Evolutionary conservation across 2,329 filamentous ascomycete genomes (phyloP).

Genomic region (Paradendryphiella salina): DNA sequence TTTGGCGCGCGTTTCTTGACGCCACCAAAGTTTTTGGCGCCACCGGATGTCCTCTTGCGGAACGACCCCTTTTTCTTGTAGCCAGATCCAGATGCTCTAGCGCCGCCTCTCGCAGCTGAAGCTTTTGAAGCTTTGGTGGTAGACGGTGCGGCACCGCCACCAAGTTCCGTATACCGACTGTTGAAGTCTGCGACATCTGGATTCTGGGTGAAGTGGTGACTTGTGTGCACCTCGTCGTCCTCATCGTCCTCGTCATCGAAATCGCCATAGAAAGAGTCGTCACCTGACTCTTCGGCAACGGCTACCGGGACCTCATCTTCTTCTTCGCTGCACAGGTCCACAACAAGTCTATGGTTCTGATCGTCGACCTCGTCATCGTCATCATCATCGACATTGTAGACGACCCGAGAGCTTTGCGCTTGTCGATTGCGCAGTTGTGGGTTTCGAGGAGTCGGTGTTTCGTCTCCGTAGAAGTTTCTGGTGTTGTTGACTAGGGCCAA

Average conservation of each 20-base stretch:
- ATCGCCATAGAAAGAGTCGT: constrained; percentile 28
- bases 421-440: constrained; percentile 18
- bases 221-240: constrained; percentile 23
- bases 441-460: constrained; percentile 21
- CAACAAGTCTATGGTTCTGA: constrained; percentile 55
- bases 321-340: constrained; percentile 49
- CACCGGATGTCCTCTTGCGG: constrained; percentile 26
- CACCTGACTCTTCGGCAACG: constrained; percentile 20
- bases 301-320: constrained; percentile 30
- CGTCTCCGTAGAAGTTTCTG: constrained; percentile 32
- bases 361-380: constrained; percentile 50
- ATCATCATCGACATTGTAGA: constrained; percentile 43
- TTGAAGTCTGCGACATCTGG: constrained; percentile 40
- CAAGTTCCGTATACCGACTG: constrained; percentile 28
- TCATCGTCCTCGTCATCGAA: constrained; percentile 32
- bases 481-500: constrained; percentile 57
- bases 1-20: constrained; percentile 27
- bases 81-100: constrained; percentile 19
- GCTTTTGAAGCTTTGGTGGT: constrained; percentile 17
- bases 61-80: constrained; percentile 22
- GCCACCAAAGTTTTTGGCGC: constrained; percentile 20
- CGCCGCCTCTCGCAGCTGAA: constrained; percentile 17
- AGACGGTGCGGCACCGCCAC: constrained; percentile 14
- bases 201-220: constrained; percentile 39
- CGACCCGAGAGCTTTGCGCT: constrained; percentile 19